Evolutionary conservation across 2,329 filamentous ascomycete genomes (phyloP).

Genomic region (Aspergillus aculeatinus): DNA sequence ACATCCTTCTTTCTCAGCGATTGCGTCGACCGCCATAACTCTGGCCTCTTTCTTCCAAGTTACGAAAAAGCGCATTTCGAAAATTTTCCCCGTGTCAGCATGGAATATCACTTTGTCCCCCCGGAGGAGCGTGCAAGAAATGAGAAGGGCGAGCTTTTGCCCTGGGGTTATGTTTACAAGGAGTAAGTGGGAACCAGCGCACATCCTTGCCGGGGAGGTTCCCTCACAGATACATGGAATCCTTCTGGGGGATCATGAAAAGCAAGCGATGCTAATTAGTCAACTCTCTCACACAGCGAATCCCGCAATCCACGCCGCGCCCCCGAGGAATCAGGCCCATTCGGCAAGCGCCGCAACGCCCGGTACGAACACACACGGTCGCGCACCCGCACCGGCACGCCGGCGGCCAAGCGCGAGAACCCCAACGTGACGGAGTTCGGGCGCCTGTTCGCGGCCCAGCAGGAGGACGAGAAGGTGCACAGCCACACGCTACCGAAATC

Average conservation of each 20-base stretch:
- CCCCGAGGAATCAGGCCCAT: slow-evolving; percentile 61
- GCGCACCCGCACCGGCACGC: slow-evolving; percentile 59
- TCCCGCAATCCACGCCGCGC: slow-evolving; percentile 52
- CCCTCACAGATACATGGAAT: no score
- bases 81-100: slow-evolving; percentile 26
- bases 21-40: not conserved
- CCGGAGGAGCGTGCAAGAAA: slow-evolving; percentile 62
- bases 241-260: not conserved
- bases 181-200: slow-evolving; percentile 48
- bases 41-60: no score
- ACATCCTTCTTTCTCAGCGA: not conserved
- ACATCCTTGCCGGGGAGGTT: no score
- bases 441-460: slow-evolving; percentile 46
- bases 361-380: slow-evolving; percentile 47
- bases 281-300: slow-evolving; percentile 34
- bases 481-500: slow-evolving; percentile 37
- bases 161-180: slow-evolving; percentile 64
- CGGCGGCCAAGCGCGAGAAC: slow-evolving; percentile 56
- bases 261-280: slow-evolving; percentile 30
- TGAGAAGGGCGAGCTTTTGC: slow-evolving; percentile 57
- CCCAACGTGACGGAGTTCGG: slow-evolving; percentile 50
- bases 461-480: slow-evolving; percentile 42
- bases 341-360: slow-evolving; percentile 54
- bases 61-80: not conserved
- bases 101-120: slow-evolving; percentile 67